Conservation (phyloP, 306 rosid species). For the Hippophae rhamnoides region DNA sequence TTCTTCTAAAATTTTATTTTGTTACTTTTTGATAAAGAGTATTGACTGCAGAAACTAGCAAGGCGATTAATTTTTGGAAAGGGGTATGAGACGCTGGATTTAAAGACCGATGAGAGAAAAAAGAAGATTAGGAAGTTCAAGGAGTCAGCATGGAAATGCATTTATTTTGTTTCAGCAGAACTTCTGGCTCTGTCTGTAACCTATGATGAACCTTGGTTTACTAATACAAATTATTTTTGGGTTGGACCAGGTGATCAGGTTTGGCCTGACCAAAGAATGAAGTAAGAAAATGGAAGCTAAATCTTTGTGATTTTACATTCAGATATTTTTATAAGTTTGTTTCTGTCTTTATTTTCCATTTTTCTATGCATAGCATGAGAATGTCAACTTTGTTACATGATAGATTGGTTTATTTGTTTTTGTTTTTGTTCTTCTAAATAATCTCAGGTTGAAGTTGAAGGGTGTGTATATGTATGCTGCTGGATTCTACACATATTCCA, state of each 20-base stretch:
- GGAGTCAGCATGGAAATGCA: conserved; percentile 94
- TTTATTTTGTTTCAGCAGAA: conserved; percentile 83
- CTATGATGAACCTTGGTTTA: conserved; percentile 78
- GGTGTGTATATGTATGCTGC: conserved; percentile 72
- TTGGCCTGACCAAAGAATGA: conserved; percentile 89
- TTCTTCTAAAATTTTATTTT: neutral
- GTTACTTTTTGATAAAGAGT: conserved; percentile 21
- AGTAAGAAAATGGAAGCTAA: conserved; percentile 41
- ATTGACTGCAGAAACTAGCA: conserved; percentile 52
- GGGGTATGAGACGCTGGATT: conserved; percentile 36
- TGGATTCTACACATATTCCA: conserved; percentile 88
- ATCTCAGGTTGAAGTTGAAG: conserved; percentile 84
- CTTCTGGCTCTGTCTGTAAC: conserved; percentile 62
- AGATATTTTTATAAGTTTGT: conserved; percentile 2
- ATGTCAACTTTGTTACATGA: conserved; percentile 10
- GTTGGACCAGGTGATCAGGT: conserved; percentile 83
- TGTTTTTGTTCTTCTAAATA: conserved; percentile 1
- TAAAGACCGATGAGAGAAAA: conserved; percentile 35
- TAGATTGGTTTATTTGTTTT: neutral
- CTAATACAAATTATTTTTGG: conserved; percentile 67
- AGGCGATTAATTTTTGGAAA: conserved; percentile 62
- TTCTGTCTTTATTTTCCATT: neutral
- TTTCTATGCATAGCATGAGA: neutral
- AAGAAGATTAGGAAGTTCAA: conserved; percentile 80
- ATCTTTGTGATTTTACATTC: conserved; percentile 11